These are phyloP conservation scores for Thoreauomyces humboldtii DNA, from an alignment of 192 early-diverging fungal species.

Conservation along the genomic window DNA sequence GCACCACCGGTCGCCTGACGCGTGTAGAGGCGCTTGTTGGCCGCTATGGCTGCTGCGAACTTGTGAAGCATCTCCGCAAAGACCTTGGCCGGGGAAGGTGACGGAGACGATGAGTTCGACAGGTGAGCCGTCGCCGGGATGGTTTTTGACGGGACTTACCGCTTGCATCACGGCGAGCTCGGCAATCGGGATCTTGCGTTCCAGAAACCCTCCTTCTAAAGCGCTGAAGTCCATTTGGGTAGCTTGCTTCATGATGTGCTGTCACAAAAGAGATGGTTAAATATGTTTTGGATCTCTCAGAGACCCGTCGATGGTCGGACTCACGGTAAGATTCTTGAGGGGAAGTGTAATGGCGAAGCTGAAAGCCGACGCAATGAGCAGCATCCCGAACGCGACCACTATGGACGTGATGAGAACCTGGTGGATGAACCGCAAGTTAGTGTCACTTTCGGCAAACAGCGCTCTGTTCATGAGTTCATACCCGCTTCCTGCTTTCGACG, in stretches of 20 bases:
- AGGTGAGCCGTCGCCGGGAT: too few species aligned
- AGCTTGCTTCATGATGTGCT: conserved; percentile 10
- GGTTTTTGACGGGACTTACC: too few species aligned
- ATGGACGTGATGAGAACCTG: background rate
- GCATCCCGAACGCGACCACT: background rate
- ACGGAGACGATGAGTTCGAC: too few species aligned
- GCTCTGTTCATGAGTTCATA: too few species aligned
- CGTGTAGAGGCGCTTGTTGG: conserved; percentile 3
- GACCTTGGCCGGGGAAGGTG: too few species aligned
- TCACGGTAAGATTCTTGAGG: background rate
- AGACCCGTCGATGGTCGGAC: too few species aligned
- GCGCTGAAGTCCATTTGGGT: conserved; percentile 8
- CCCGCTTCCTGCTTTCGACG: background rate
- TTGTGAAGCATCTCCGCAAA: conserved; percentile 19
- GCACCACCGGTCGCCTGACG: background rate
- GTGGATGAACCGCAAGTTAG: too few species aligned
- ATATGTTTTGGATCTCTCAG: too few species aligned
- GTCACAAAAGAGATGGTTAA: too few species aligned
- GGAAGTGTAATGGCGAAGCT: background rate
- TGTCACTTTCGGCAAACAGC: too few species aligned
- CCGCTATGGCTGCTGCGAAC: conserved; percentile 17
- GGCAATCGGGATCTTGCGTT: background rate
- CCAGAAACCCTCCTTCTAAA: background rate
- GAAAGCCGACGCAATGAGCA: background rate
- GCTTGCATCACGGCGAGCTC: conserved; percentile 5